phyloP scores from a whole-genome alignment of 2,329 filamentous ascomycete genomes.

The Phyllosticta citrichinensis region DNA sequence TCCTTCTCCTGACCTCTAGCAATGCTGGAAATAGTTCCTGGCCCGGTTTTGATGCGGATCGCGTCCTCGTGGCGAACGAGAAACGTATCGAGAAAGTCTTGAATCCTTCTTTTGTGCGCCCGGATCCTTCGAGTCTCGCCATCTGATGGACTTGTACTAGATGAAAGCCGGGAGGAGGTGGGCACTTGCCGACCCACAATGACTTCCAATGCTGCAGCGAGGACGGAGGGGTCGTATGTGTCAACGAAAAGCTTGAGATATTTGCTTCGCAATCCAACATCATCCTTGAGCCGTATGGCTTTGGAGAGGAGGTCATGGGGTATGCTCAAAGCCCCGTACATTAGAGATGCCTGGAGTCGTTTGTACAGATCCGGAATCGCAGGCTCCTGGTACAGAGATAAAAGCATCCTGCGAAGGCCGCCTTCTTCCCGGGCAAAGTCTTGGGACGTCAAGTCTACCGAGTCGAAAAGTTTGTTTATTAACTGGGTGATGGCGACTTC shows the following conservation, averaged over 20 bases:
- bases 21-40: slow-evolving; percentile 29
- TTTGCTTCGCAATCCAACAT: slow-evolving; percentile 47
- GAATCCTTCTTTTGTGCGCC: slow-evolving; percentile 35
- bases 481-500: slow-evolving; percentile 52
- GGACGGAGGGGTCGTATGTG: slow-evolving; percentile 42
- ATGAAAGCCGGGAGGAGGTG: slow-evolving; percentile 26
- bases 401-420: slow-evolving; percentile 37
- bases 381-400: slow-evolving; percentile 45
- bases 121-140: slow-evolving; percentile 25
- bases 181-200: slow-evolving; percentile 46
- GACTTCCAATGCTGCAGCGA: slow-evolving; percentile 47
- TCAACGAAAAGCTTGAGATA: slow-evolving; percentile 50
- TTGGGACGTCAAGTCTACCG: slow-evolving; percentile 17
- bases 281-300: slow-evolving; percentile 40
- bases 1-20: slow-evolving; percentile 22
- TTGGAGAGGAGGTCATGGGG: slow-evolving; percentile 42
- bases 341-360: slow-evolving; percentile 47
- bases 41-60: slow-evolving; percentile 27
- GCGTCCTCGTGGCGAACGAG: slow-evolving; percentile 50
- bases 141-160: slow-evolving; percentile 25
- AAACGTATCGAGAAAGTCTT: slow-evolving; percentile 46
- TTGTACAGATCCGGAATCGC: slow-evolving; percentile 44
- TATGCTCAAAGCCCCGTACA: slow-evolving; percentile 47
- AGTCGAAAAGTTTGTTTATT: slow-evolving; percentile 45
- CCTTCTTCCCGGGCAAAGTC: slow-evolving; percentile 4